Percentiles rank a stretch among this genome's conserved stretches.
These are phyloP conservation scores for Trichoderma koningii DNA, from an alignment of 2,329 filamentous ascomycete genomes.

Conservation along the genomic window DNA sequence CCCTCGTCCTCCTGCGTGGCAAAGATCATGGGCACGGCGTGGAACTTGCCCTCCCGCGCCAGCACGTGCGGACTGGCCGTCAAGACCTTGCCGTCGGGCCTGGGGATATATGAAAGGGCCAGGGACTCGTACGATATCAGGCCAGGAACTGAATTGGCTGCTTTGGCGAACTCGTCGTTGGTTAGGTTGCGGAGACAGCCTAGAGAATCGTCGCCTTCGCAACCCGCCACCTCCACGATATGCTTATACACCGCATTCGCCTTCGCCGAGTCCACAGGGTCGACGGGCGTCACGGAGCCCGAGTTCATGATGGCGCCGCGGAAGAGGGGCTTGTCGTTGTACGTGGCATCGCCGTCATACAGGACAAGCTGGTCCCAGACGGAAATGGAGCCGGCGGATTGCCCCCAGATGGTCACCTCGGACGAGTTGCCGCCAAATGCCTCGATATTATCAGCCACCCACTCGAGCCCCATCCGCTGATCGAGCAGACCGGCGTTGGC, in stretches of 20 bases:
- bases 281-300: conserved; percentile 62
- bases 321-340: conserved; percentile 76
- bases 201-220: conserved; percentile 60
- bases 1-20: conserved; percentile 81
- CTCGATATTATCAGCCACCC: conserved; percentile 75
- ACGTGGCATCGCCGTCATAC: conserved; percentile 70
- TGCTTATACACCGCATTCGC: conserved; percentile 65
- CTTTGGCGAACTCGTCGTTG: conserved; percentile 63
- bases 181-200: conserved; percentile 64
- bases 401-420: conserved; percentile 53
- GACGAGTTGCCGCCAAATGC: conserved; percentile 3
- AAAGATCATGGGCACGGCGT: conserved; percentile 56
- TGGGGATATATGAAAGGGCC: conserved; percentile 72
- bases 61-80: conserved; percentile 64
- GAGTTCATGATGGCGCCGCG: conserved; percentile 77
- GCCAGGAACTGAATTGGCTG: conserved; percentile 69
- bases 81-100: conserved; percentile 67
- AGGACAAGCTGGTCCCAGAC: conserved; percentile 75
- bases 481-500: conserved; percentile 73
- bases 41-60: conserved; percentile 50
- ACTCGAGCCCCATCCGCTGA: conserved; percentile 70
- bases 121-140: conserved; percentile 68
- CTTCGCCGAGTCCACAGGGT: conserved; percentile 65
- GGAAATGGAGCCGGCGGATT: conserved; percentile 71
- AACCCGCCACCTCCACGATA: conserved; percentile 63